Base-by-base conservation (phyloP, 176 grass and related monocot species). In the Stipa capillata region DNA sequence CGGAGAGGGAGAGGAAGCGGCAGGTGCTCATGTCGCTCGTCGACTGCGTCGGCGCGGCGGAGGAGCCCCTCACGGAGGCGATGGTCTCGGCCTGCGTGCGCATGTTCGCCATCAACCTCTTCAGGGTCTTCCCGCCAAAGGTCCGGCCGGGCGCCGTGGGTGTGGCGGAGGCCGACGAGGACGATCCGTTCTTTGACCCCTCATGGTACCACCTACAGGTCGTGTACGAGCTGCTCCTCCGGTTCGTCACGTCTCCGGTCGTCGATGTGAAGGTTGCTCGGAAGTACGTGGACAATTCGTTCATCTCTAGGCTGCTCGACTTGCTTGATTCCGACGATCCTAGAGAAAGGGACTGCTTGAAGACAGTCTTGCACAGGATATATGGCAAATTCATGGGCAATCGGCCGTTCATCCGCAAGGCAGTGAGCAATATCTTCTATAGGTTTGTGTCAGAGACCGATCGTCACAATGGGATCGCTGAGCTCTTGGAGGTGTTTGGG, bases 161-260 rank as follows among this genome's bases (percentile, higher is more conserved):
- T 20, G 84, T 39, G 24, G 63, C 68, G 1, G 91, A 94, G 69
- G 78, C 72, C 18, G 95, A 94, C 20, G 91, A 97, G 31, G 89
- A 94, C 51, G 95, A 97, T 48, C 95, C 89, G 0, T 87, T 90
- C 52, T 97, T 94, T 34, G 95, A 97, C 17, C 95, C 95, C 1
- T 89, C 95, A 15, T 98, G 95, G 95, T 98, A 84, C 72, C 95
- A 98, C 68, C 80, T 98, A 51, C 95, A 94, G 87, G 71, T 94
- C 7, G 85, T 98, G 8, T 98, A 98, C 21, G 95, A 94, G 43
- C 85, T 98, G 72, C 85, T 98, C 21, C 89, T 98, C 20, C 85
- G 86, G 23, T 94, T 97, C 15, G 81, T 97, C 52, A 90, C 76
- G 60, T 92, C 92, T 4, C 87, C 89, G 2, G 86, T 74, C 8